Base-by-base conservation (phyloP, 2,329 filamentous ascomycete species). In the Penicillium sp. region DNA sequence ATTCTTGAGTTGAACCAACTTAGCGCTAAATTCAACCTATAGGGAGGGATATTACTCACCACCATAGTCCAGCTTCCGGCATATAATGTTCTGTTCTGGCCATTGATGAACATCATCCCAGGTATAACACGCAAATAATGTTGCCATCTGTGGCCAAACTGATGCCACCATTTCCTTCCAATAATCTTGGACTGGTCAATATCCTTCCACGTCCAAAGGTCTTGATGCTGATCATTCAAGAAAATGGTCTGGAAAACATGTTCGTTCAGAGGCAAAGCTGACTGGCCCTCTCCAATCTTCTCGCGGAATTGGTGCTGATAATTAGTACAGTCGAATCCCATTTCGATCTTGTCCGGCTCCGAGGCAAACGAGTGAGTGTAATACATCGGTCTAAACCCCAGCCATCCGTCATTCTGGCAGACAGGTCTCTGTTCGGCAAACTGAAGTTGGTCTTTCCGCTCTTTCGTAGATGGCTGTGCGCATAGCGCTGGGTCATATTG, bases 311-410 rank as follows among this genome's bases (percentile, higher is more conserved):
- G 87, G 40, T 84, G 79, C 66, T 90, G 87, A 69, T 90, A 89
- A 66, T 89, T 88, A 33, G 84, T 86, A 71, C 85, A 88, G 68
- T 90, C 86, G 69, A 89, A 90, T 50, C 81, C 86, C 78, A 76
- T 83, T 65, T 82, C 81, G 31, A 77, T 79, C 66, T 83, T 84
- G 3, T 74, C 77, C 7, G 72, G 72, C 55, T 81, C 79, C 18
- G 75, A 59, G 0, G 71, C 69, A 62, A 84, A 84, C 58, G 76
- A 79, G 51, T 83, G 81, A 59, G 81, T 84, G 60, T 79, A 78
- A 68, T 84, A 84, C 80, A 84, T 83, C 30, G 81, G 80, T 48
- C 79, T 77, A 72, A 82, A 84, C 10, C 70, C 68, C 6, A 57
- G 50, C 60, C 67, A 67, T 38, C 72, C 74, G 18, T 67, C 70